These are phyloP conservation scores for Candida nonsorbophila DNA, from an alignment of 805 yeast genomes.

Conservation along the genomic window DNA sequence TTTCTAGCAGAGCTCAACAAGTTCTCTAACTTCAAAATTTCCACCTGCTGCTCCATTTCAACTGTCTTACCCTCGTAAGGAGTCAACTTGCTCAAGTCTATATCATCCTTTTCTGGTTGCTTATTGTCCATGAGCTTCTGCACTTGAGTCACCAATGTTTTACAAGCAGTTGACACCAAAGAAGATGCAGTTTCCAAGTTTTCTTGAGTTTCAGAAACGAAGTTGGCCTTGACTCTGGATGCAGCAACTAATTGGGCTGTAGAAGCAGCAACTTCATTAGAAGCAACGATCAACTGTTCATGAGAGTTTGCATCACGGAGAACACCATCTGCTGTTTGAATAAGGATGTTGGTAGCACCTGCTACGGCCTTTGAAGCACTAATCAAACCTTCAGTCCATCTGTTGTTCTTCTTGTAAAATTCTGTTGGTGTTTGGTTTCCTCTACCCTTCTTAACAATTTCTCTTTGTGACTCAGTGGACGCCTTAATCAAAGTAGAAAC, in stretches of 20 bases:
- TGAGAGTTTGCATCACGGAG: conserved; percentile 57
- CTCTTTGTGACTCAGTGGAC: conserved; percentile 76
- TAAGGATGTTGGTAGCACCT: conserved; percentile 72
- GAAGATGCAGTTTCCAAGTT: conserved; percentile 63
- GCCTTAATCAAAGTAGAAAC: conserved; percentile 66
- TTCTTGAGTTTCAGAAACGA: conserved; percentile 73
- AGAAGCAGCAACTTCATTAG: conserved; percentile 87
- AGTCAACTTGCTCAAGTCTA: conserved; percentile 64
- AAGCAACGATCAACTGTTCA: conserved; percentile 84
- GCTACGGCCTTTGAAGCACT: conserved; percentile 89
- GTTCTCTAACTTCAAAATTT: conserved; percentile 77
- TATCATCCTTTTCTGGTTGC: conserved; percentile 26
- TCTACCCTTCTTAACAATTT: conserved; percentile 67
- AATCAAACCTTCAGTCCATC: conserved; percentile 92
- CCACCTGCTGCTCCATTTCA: conserved; percentile 92
- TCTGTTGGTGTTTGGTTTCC: conserved; percentile 65
- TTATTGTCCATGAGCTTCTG: conserved; percentile 48
- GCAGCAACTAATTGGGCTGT: conserved; percentile 92
- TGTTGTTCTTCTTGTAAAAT: conserved; percentile 78
- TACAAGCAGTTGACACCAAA: conserved; percentile 71
- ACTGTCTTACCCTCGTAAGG: conserved; percentile 78
- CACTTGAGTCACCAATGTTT: conserved; percentile 64
- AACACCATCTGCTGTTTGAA: conserved; percentile 84
- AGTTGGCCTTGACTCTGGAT: conserved; percentile 77
- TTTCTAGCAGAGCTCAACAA: conserved; percentile 68